These are phyloP conservation scores for Delonix regia DNA, from an alignment of 306 rosid species.

Conservation along the genomic window DNA sequence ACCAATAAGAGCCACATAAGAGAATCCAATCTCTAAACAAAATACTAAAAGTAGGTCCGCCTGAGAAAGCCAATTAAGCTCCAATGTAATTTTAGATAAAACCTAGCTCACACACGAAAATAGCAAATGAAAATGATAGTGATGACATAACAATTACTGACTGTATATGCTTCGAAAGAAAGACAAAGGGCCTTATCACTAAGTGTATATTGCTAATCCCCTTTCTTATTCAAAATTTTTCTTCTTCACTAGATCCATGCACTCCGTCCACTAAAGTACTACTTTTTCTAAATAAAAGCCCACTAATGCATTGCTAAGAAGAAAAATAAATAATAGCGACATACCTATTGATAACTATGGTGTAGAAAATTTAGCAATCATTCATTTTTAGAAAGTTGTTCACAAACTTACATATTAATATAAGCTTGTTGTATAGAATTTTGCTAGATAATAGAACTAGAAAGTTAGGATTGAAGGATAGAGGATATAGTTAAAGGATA, in stretches of 20 bases:
- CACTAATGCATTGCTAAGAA: not conserved
- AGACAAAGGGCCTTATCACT: not conserved
- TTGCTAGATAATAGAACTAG: not conserved
- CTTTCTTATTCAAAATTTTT: not conserved
- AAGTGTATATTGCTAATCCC: not conserved
- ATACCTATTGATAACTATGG: too few species aligned
- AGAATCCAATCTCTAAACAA: slow-evolving; percentile 94
- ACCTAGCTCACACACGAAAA: not conserved
- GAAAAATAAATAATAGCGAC: not conserved
- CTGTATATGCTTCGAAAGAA: slow-evolving; percentile 17
- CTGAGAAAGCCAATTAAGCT: slow-evolving; percentile 51
- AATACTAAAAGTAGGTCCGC: slow-evolving; percentile 89
- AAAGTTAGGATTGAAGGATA: not conserved
- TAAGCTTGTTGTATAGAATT: not conserved
- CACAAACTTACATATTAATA: not conserved
- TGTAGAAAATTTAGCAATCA: not conserved
- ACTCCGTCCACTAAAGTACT: not conserved
- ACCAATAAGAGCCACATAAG: slow-evolving; percentile 89
- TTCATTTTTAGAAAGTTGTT: not conserved
- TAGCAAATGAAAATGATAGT: not conserved
- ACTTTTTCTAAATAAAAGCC: not conserved
- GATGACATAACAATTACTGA: not conserved
- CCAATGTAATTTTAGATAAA: slow-evolving; percentile 7
- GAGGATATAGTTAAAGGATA: slow-evolving; percentile 33
- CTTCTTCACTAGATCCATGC: not conserved